Percentiles rank a stretch among this genome's conserved stretches.
Conservation (phyloP, 2,329 filamentous ascomycete species). For the Fusarium devonianum region DNA sequence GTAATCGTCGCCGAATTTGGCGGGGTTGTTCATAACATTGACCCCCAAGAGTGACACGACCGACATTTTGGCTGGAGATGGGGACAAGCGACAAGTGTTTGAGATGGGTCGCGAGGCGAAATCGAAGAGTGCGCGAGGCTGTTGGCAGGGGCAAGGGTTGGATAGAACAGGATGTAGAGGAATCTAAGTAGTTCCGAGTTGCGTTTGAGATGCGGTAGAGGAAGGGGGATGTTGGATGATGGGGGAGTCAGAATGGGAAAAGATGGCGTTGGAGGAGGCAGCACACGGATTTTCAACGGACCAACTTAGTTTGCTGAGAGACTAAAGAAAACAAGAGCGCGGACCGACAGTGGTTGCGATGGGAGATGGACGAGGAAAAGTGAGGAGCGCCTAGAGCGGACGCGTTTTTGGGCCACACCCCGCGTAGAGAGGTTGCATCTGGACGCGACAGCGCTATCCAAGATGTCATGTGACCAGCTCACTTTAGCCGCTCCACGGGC, state of each 20-base stretch:
- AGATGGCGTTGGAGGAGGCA: conserved; percentile 26
- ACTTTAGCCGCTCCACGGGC: no score
- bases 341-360: conserved; percentile 37
- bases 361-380: conserved; percentile 34
- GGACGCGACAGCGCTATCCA: conserved; percentile 12
- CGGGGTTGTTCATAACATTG: conserved; percentile 96
- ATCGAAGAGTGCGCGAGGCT: conserved; percentile 8
- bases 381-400: conserved; percentile 30
- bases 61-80: conserved; percentile 69
- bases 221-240: conserved; percentile 15
- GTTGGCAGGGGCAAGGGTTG: background rate
- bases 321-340: conserved; percentile 37
- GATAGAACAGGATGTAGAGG: background rate
- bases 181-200: conserved; percentile 10
- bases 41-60: conserved; percentile 96
- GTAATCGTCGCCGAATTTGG: conserved; percentile 90
- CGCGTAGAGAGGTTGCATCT: conserved; percentile 44
- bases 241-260: conserved; percentile 10
- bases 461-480: conserved; percentile 26
- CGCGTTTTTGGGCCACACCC: conserved; percentile 38
- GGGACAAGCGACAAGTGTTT: background rate
- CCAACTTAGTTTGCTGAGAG: conserved; percentile 20
- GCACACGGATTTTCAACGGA: conserved; percentile 18
- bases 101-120: background rate
- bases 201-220: conserved; percentile 10